Percentiles rank a stretch among this genome's conserved stretches.
These are phyloP conservation scores for Metarhizium rileyi DNA, from an alignment of 2,329 filamentous ascomycete genomes.

Conservation along the genomic window DNA sequence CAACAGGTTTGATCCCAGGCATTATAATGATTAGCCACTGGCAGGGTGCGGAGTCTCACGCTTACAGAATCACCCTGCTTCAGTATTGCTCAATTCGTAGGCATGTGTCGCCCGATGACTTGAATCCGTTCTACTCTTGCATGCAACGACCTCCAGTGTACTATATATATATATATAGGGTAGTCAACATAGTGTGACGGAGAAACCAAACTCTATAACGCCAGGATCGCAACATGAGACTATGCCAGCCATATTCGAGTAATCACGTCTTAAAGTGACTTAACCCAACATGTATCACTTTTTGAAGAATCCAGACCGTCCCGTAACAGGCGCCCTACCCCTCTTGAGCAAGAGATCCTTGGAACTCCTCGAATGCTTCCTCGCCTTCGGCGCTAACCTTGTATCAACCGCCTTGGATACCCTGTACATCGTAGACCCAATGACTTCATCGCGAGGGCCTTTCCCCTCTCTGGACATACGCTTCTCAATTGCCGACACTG, in stretches of 20 bases:
- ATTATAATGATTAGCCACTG: too few species aligned
- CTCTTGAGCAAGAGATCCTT: conserved; percentile 38
- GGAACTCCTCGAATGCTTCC: conserved; percentile 30
- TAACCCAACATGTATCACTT: conserved; percentile 4
- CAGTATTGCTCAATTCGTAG: too few species aligned
- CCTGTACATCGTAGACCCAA: conserved; percentile 46
- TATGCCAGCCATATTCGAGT: background rate
- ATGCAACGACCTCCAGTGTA: too few species aligned
- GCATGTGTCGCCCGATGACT: too few species aligned
- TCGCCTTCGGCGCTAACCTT: conserved; percentile 38
- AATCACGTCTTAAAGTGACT: background rate
- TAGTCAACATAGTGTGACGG: too few species aligned
- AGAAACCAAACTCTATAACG: too few species aligned
- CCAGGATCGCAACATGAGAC: background rate
- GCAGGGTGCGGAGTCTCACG: too few species aligned
- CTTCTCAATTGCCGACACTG: conserved; percentile 30
- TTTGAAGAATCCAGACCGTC: conserved; percentile 33
- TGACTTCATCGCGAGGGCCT: conserved; percentile 34
- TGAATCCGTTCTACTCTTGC: too few species aligned
- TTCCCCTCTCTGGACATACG: conserved; percentile 27
- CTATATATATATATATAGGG: too few species aligned
- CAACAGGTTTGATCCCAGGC: too few species aligned
- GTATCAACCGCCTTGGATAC: conserved; percentile 35
- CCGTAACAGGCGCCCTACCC: conserved; percentile 28
- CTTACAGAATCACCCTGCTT: too few species aligned